These are phyloP conservation scores for Lophiotrema nucula DNA, from an alignment of 495 filamentous ascomycete genomes.

Conservation along the genomic window DNA sequence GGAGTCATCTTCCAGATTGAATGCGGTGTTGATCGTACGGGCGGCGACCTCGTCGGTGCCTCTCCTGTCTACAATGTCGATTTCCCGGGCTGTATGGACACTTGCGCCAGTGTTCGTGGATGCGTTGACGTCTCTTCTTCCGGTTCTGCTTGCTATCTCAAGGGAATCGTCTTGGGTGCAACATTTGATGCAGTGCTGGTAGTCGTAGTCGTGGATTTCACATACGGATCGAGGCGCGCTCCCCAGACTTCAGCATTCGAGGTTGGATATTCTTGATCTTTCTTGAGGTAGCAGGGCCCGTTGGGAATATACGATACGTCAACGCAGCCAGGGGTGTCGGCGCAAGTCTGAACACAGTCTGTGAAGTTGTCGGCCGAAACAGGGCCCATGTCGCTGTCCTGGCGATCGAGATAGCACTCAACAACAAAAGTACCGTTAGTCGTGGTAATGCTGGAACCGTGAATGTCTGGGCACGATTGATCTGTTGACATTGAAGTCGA, in stretches of 20 bases:
- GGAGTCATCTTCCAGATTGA: neutral
- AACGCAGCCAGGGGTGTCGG: neutral
- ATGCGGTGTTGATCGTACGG: neutral
- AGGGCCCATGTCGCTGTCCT: neutral
- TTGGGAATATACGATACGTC: neutral
- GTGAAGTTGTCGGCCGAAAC: slow-evolving; percentile 1
- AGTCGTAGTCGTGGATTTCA: neutral
- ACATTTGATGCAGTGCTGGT: neutral
- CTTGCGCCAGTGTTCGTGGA: neutral
- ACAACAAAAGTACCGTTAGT: neutral
- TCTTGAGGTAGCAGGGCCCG: slow-evolving; percentile 3
- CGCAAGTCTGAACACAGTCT: neutral
- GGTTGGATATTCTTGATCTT: neutral
- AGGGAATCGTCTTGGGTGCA: neutral
- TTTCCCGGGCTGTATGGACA: neutral
- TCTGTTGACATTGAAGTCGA: neutral
- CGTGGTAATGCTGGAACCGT: neutral
- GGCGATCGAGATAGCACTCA: slow-evolving; percentile 1
- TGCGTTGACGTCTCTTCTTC: neutral
- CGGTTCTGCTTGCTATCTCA: neutral
- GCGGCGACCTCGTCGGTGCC: too few relatives aligned
- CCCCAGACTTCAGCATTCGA: neutral
- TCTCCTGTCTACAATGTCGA: too few relatives aligned
- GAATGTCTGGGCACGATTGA: neutral
- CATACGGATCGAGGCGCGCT: neutral